A percentile compares a stretch with the other conserved stretches of the same genome.
Evolutionary conservation across 2,329 filamentous ascomycete genomes (phyloP).

Genomic region (Arthrobotrys conoides): DNA sequence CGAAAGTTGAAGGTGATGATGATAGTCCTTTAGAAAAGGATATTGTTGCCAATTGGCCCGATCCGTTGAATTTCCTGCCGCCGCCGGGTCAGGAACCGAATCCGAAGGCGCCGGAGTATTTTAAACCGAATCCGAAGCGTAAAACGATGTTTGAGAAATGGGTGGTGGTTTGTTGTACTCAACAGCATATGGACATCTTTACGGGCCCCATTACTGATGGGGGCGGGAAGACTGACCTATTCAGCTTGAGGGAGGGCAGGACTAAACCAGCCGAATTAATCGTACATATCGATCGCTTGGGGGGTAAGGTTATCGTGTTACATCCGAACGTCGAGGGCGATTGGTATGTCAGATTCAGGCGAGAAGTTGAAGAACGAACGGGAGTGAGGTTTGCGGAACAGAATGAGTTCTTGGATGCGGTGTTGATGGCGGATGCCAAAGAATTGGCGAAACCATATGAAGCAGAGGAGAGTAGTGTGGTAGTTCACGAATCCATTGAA

Average conservation of each 20-base stretch:
- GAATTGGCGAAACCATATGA: slow-evolving; percentile 79
- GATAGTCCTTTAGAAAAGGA: slow-evolving; percentile 80
- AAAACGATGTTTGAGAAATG: slow-evolving; percentile 85
- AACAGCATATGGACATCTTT: slow-evolving; percentile 80
- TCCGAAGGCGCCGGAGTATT: slow-evolving; percentile 76
- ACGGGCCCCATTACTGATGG: slow-evolving; percentile 81
- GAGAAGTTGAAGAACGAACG: slow-evolving; percentile 69
- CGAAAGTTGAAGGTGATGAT: slow-evolving; percentile 70
- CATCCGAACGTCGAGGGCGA: slow-evolving; percentile 51
- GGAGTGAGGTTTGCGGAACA: slow-evolving; percentile 89
- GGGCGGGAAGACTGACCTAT: slow-evolving; percentile 83
- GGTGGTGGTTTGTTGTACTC: slow-evolving; percentile 85
- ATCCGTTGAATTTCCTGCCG: slow-evolving; percentile 79
- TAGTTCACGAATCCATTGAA: slow-evolving; percentile 65
- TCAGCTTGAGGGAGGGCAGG: slow-evolving; percentile 73
- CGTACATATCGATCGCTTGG: slow-evolving; percentile 43
- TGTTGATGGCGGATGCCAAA: slow-evolving; percentile 83
- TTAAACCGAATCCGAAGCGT: slow-evolving; percentile 78
- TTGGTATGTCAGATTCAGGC: slow-evolving; percentile 41
- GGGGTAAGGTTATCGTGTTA: slow-evolving; percentile 65
- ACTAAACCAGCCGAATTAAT: slow-evolving; percentile 83
- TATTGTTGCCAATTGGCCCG: slow-evolving; percentile 84
- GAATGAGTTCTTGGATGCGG: slow-evolving; percentile 91
- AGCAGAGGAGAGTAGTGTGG: slow-evolving; percentile 56
- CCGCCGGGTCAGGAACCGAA: slow-evolving; percentile 82